Percentiles rank a stretch among this genome's conserved stretches.
Evolutionary conservation across 495 filamentous ascomycete species (phyloP).

Genomic region (Xanthoparmelia taractica): DNA sequence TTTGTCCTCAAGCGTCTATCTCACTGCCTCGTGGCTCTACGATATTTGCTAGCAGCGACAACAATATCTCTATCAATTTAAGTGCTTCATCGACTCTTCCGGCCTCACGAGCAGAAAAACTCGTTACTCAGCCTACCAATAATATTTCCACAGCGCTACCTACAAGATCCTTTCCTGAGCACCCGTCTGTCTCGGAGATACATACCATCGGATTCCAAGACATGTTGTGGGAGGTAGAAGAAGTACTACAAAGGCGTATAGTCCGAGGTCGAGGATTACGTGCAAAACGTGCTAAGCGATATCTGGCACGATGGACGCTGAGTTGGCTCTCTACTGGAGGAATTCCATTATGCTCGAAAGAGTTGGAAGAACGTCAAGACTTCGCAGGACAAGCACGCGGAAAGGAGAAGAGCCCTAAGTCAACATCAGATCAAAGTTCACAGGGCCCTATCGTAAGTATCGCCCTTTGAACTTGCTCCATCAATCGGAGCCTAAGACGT

Average conservation of each 20-base stretch:
- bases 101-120: not conserved
- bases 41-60: not conserved
- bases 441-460: not conserved
- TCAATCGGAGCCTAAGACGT: not conserved
- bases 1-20: not conserved
- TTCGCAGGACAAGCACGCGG: not conserved
- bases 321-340: not conserved
- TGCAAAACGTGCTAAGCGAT: not conserved
- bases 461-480: not conserved
- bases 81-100: not conserved
- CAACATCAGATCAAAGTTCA: not conserved
- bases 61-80: not conserved
- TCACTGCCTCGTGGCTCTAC: not conserved
- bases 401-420: not conserved
- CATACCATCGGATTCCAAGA: not conserved
- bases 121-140: not conserved
- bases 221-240: not conserved
- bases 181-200: not conserved
- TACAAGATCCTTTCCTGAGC: not conserved
- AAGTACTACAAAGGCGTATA: not conserved
- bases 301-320: not conserved
- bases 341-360: not conserved
- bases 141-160: not conserved
- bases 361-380: not conserved
- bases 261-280: not conserved